Conservation (phyloP, 1,284 basidiomycete genomes). For the Omphalotus olearius region DNA sequence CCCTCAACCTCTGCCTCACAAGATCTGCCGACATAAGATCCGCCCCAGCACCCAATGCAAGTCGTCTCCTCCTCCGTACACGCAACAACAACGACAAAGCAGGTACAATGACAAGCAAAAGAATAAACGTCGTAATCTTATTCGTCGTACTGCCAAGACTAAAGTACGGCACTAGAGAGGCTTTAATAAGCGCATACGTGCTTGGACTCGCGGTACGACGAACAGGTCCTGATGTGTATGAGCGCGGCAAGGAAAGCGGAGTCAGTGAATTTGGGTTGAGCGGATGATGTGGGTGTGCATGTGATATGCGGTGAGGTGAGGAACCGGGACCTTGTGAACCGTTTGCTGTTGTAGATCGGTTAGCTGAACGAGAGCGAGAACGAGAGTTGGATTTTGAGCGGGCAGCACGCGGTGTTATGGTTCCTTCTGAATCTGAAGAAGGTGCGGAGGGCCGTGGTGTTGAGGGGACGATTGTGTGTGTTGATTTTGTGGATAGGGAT, state of each 20-base stretch:
- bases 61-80: slow-evolving; percentile 34
- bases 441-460: slow-evolving; percentile 7
- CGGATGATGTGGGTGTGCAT: slow-evolving; percentile 48
- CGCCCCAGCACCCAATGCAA: slow-evolving; percentile 14
- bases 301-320: slow-evolving; percentile 51
- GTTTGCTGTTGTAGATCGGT: slow-evolving; percentile 1
- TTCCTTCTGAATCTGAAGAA: slow-evolving; percentile 11
- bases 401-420: slow-evolving; percentile 9
- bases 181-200: slow-evolving; percentile 42
- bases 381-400: background rate
- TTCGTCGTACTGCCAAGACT: slow-evolving; percentile 27
- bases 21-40: slow-evolving; percentile 44
- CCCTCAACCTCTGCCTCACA: slow-evolving; percentile 51
- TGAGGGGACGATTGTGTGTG: slow-evolving; percentile 34
- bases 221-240: slow-evolving; percentile 17
- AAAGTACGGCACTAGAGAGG: slow-evolving; percentile 37
- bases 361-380: background rate
- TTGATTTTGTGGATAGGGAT: slow-evolving; percentile 55
- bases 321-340: slow-evolving; percentile 23
- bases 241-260: slow-evolving; percentile 24
- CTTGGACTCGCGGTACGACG: slow-evolving; percentile 27
- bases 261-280: slow-evolving; percentile 16
- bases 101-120: slow-evolving; percentile 60
- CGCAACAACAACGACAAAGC: slow-evolving; percentile 55
- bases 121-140: slow-evolving; percentile 34